Evolutionary conservation across 108 stramenopile genomes (phyloP).

Genomic region (Pseudonitzschia pungens): DNA sequence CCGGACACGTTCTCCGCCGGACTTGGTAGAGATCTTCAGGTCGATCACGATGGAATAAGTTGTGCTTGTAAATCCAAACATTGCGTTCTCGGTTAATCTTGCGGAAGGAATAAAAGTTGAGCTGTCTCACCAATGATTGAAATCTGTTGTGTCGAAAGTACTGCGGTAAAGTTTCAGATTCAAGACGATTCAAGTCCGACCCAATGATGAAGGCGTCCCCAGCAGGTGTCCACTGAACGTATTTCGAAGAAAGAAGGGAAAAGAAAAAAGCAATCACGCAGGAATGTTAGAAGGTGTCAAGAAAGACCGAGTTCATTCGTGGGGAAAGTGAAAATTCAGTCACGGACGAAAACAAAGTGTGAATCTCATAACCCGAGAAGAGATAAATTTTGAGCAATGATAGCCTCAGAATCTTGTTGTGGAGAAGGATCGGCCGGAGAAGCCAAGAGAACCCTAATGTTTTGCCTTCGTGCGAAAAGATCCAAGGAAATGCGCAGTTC

Average conservation of each 20-base stretch:
- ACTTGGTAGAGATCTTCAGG: conserved; percentile 87
- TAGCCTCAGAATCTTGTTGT: conserved; percentile 3
- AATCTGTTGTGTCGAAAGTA: conserved; percentile 96
- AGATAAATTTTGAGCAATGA: neutral
- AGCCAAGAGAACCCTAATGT: conserved; percentile 5
- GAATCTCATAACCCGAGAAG: conserved; percentile 2
- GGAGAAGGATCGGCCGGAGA: conserved; percentile 12
- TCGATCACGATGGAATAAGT: conserved; percentile 87
- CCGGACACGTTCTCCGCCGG: conserved; percentile 85
- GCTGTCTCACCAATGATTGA: conserved; percentile 91
- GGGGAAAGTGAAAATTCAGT: neutral
- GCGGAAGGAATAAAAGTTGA: conserved; percentile 56
- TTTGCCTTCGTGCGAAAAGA: neutral
- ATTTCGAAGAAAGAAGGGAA: neutral
- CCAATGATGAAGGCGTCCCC: conserved; percentile 87
- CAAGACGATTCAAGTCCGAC: conserved; percentile 70
- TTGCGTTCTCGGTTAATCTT: conserved; percentile 91
- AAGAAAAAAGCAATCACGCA: conserved; percentile 2
- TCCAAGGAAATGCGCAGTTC: neutral
- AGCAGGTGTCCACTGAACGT: conserved; percentile 67
- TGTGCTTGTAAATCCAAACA: conserved; percentile 95
- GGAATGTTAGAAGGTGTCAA: neutral
- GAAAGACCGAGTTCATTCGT: neutral
- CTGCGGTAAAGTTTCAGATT: conserved; percentile 76
- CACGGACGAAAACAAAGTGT: neutral